Evolutionary conservation across 164 flowering plant genomes (phyloP).

Genomic region (Umbilicus rupestris): DNA sequence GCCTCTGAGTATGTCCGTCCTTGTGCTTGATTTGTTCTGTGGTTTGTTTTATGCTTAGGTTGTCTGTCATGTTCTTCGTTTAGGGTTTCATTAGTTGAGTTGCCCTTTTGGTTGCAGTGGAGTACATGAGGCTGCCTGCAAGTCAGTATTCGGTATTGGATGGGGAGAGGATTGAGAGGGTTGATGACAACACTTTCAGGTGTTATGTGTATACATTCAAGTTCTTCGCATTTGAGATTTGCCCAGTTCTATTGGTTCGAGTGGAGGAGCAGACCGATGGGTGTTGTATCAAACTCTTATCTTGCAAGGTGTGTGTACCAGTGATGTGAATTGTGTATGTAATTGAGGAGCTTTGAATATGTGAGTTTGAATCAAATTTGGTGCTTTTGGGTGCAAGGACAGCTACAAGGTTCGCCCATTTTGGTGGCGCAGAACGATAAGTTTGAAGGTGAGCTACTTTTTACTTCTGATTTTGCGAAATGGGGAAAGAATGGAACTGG

Average conservation of each 20-base stretch:
- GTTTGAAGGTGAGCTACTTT: slow-evolving; percentile 52
- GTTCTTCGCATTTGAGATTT: slow-evolving; percentile 79
- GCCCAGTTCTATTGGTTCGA: slow-evolving; percentile 78
- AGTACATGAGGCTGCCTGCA: slow-evolving; percentile 91
- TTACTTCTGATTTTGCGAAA: not conserved
- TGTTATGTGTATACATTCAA: slow-evolving; percentile 69
- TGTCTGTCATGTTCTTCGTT: not conserved
- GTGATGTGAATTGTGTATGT: not conserved
- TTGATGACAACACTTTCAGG: slow-evolving; percentile 74
- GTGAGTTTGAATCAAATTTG: not conserved
- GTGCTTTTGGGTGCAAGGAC: slow-evolving; percentile 13
- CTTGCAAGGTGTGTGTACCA: slow-evolving; percentile 53
- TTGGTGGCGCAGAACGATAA: slow-evolving; percentile 87
- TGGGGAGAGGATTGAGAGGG: slow-evolving; percentile 85
- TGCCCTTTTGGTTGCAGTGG: slow-evolving; percentile 30
- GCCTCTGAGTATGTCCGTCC: slow-evolving; percentile 51
- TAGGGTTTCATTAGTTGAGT: not conserved
- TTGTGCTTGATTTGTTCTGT: not conserved
- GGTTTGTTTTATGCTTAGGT: not conserved
- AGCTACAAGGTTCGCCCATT: slow-evolving; percentile 90
- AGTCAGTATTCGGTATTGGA: slow-evolving; percentile 94
- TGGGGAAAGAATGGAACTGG: too few relatives aligned
- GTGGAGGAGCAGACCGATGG: slow-evolving; percentile 76
- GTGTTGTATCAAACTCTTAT: slow-evolving; percentile 74
- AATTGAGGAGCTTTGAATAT: not conserved